These are phyloP conservation scores for Verticillium dahliae DNA, from an alignment of 2,329 filamentous ascomycete genomes.

Conservation along the genomic window DNA sequence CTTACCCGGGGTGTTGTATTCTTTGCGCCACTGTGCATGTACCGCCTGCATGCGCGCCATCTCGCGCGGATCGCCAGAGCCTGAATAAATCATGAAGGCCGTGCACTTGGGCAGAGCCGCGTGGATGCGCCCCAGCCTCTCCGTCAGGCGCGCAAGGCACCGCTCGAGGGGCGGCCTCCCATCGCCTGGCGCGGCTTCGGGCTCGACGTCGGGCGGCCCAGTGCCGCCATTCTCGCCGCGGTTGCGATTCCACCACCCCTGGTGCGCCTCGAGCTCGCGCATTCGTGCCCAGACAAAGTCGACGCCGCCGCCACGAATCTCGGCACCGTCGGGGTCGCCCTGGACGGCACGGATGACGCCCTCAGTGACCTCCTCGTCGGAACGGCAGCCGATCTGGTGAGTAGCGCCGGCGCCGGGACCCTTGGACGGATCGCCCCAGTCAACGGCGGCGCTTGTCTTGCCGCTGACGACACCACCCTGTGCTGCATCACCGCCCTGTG, in stretches of 20 bases:
- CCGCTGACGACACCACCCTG: slow-evolving; percentile 47
- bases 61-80: slow-evolving; percentile 61
- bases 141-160: slow-evolving; percentile 37
- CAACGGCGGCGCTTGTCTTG: slow-evolving; percentile 69
- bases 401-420: slow-evolving; percentile 51
- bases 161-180: slow-evolving; percentile 31
- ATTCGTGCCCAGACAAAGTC: slow-evolving; percentile 64
- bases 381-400: slow-evolving; percentile 48
- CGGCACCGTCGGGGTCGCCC: slow-evolving; percentile 50
- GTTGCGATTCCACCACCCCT: slow-evolving; percentile 63
- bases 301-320: slow-evolving; percentile 53
- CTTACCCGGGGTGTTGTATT: slow-evolving; percentile 56
- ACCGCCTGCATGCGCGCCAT: slow-evolving; percentile 56
- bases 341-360: slow-evolving; percentile 51
- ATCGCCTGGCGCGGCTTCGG: slow-evolving; percentile 7
- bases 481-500: slow-evolving; percentile 51
- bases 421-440: slow-evolving; percentile 76
- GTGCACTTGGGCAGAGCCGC: slow-evolving; percentile 57
- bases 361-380: slow-evolving; percentile 51
- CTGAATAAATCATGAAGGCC: slow-evolving; percentile 57
- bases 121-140: slow-evolving; percentile 49
- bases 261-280: slow-evolving; percentile 57
- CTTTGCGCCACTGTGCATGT: slow-evolving; percentile 54
- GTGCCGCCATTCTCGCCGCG: slow-evolving; percentile 31
- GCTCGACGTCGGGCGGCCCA: slow-evolving; percentile 24